phyloP scores from a whole-genome alignment of 495 filamentous ascomycete genomes.

The Trichocladium uniseriatum region DNA sequence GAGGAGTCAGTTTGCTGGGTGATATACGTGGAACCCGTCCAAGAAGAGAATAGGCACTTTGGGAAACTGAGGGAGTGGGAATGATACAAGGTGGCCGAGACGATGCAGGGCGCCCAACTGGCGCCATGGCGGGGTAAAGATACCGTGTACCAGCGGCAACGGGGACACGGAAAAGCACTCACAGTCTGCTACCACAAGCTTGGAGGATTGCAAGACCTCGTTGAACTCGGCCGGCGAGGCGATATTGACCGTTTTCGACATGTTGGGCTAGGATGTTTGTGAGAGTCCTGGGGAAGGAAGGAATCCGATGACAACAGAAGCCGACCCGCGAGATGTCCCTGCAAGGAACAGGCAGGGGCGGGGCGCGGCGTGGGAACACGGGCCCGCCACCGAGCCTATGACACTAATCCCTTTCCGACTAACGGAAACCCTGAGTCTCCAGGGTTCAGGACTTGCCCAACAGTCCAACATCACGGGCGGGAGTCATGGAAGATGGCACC shows the following conservation, averaged over 20 bases:
- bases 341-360: too few species aligned
- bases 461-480: too few species aligned
- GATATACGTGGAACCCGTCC: too few species aligned
- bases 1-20: background rate
- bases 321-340: too few species aligned
- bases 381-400: too few species aligned
- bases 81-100: too few species aligned
- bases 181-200: slow-evolving; percentile 81
- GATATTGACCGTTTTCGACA: slow-evolving; percentile 62
- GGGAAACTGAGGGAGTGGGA: background rate
- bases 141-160: background rate
- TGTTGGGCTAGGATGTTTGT: slow-evolving; percentile 19
- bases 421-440: too few species aligned
- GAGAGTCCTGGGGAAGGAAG: background rate
- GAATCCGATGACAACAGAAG: background rate
- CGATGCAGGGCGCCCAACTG: background rate
- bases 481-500: too few species aligned
- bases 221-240: slow-evolving; percentile 62
- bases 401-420: too few species aligned
- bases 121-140: slow-evolving; percentile 13
- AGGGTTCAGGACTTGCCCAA: too few species aligned
- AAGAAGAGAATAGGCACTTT: background rate
- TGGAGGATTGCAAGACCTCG: slow-evolving; percentile 54
- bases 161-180: slow-evolving; percentile 31
- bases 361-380: too few species aligned